phyloP scores from a whole-genome alignment of 1,284 basidiomycete species.

The Ustilago hordei region DNA sequence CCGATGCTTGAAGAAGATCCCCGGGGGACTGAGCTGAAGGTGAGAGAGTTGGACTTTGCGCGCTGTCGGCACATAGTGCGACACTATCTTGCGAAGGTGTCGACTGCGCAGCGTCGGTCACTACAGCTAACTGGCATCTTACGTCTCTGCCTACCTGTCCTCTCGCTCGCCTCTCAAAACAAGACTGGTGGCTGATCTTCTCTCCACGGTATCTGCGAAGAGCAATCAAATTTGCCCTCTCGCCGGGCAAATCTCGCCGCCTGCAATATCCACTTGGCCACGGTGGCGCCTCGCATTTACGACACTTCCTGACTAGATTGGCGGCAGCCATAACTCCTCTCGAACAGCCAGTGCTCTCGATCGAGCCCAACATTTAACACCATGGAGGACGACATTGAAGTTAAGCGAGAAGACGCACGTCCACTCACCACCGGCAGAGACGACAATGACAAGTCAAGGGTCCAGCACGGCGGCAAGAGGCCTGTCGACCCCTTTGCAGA shows the following conservation, averaged over 20 bases:
- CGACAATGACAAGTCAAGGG: slow-evolving; percentile 13
- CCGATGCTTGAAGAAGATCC: neutral
- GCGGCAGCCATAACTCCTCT: neutral
- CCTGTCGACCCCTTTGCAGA: slow-evolving; percentile 49
- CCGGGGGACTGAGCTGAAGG: slow-evolving; percentile 10
- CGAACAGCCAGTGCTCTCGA: slow-evolving; percentile 3
- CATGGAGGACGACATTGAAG: slow-evolving; percentile 42
- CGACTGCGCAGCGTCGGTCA: neutral
- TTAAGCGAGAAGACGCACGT: slow-evolving; percentile 32
- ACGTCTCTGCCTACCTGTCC: neutral
- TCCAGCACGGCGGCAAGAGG: slow-evolving; percentile 35
- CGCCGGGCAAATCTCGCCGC: neutral
- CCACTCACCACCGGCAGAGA: slow-evolving; percentile 1
- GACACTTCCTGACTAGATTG: neutral
- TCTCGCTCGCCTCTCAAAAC: neutral
- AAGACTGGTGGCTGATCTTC: slow-evolving; percentile 5
- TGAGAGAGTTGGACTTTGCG: slow-evolving; percentile 12
- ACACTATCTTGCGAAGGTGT: slow-evolving; percentile 2
- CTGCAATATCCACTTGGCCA: neutral
- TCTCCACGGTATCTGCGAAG: neutral
- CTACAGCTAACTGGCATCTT: neutral
- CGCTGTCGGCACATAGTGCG: slow-evolving; percentile 11
- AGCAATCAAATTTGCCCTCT: neutral
- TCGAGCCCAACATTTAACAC: slow-evolving; percentile 11
- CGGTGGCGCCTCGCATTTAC: neutral